Evolutionary conservation across 2,329 filamentous ascomycete species (phyloP), one percentile per base, ranked within the genome.

Genomic region (Aureobasidium sp.): DNA sequence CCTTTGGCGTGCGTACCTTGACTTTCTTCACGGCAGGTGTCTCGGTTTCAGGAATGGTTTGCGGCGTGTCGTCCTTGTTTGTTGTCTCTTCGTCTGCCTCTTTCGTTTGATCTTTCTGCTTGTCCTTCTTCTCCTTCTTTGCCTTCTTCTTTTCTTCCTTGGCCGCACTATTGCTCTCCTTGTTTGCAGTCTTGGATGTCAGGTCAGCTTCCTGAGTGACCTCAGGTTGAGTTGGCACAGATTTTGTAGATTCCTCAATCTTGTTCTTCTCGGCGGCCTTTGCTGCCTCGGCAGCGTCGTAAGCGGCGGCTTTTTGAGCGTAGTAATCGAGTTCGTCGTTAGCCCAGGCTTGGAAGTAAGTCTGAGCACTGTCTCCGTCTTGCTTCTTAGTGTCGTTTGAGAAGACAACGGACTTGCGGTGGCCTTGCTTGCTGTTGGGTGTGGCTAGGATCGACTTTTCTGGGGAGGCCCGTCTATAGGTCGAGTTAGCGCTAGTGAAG

Each of bases 391-490:
- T 85, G 55, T 86, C 85, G 8, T 82, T 77, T 1, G 85, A 82
- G 69, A 89, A 88, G 1, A 83, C 81, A 9, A 89, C 86, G 4
- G 82, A 84, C 70, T 87, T 87, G 64, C 75, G 76, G 42, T 69
- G 69, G 9, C 61, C 60, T 13, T 53, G 69, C 69, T 59, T 63
- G 64, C 39, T 36, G 32, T 68, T 59, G 36, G 36, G 48, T 41
- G 49, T 55, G 7, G 48, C 32, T 61, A 54, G 50, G 37, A 55
- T 54, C 1, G 48, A 55, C 50, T 57, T 63, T 27, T 63, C 54
- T 3, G 61, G 63, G 16, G 53, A 49, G n/a, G 59, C 36, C 9
- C 47, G 50, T 13, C 54, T 62, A 42, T 32, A 25, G 37, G 41
- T 21, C 13, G 10, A 39, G 30, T 47, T 45, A 37, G 41, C 7